Conservation (phyloP, 208 protist species). For the Acanthamoeba sp. region DNA sequence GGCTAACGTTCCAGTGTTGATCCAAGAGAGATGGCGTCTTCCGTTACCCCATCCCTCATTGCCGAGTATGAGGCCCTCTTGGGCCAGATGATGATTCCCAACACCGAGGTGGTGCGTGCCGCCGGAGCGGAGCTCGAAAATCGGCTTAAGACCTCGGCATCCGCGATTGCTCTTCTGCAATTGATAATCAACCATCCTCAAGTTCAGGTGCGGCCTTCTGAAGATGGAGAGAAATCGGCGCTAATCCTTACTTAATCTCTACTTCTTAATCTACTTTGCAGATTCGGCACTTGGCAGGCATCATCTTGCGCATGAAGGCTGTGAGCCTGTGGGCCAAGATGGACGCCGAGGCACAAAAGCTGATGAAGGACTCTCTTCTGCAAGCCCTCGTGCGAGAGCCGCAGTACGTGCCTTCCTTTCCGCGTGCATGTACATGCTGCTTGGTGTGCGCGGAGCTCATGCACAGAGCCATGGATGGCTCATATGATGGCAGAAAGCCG, state of each 20-base stretch:
- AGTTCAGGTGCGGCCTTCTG: background rate
- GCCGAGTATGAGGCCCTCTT: slow-evolving; percentile 46
- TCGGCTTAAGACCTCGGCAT: background rate
- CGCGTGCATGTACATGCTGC: background rate
- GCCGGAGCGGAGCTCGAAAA: slow-evolving; percentile 61
- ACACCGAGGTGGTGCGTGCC: slow-evolving; percentile 46
- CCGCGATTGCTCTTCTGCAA: slow-evolving; percentile 26
- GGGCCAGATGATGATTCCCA: slow-evolving; percentile 38
- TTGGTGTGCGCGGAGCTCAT: background rate
- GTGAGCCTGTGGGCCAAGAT: slow-evolving; percentile 52
- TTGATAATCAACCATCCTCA: slow-evolving; percentile 44
- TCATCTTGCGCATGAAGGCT: slow-evolving; percentile 65
- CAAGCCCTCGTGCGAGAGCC: slow-evolving; percentile 28
- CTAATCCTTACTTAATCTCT: background rate
- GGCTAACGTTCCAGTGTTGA: too few relatives aligned
- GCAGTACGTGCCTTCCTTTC: background rate
- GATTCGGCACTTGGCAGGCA: slow-evolving; percentile 44
- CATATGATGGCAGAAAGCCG: slow-evolving; percentile 34
- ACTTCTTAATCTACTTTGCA: background rate
- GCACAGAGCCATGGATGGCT: too few relatives aligned
- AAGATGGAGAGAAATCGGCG: background rate
- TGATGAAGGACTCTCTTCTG: slow-evolving; percentile 33
- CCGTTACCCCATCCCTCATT: slow-evolving; percentile 2
- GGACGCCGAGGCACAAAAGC: background rate
- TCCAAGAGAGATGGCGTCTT: slow-evolving; percentile 61